Evolutionary conservation across 1,284 basidiomycete genomes (phyloP).

Genomic region (Ceratorhiza oryzae-sativae): DNA sequence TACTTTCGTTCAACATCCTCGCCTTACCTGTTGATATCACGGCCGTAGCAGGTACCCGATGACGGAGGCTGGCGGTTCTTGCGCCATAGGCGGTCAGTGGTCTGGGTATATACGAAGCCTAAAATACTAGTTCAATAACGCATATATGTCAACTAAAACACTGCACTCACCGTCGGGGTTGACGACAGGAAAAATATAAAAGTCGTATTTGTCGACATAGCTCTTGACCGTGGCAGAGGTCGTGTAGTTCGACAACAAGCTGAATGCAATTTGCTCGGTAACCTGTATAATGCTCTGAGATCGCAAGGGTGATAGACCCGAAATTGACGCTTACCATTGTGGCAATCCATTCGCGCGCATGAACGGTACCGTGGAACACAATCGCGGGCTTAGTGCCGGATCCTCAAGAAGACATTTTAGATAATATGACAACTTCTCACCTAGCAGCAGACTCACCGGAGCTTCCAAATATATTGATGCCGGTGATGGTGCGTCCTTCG

Average conservation of each 20-base stretch:
- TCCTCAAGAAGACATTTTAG: not conserved
- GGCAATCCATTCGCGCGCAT: constrained; percentile 41
- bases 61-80: constrained; percentile 39
- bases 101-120: constrained; percentile 39
- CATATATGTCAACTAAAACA: not conserved
- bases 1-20: not conserved
- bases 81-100: constrained; percentile 35
- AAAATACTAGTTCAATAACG: not conserved
- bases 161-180: constrained; percentile 35
- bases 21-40: constrained; percentile 39
- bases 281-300: not conserved
- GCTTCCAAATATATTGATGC: constrained; percentile 41
- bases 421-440: not conserved
- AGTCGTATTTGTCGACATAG: constrained; percentile 42
- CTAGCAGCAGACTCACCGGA: not conserved
- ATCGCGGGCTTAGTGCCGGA: constrained; percentile 38
- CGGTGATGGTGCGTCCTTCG: constrained; percentile 35
- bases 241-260: constrained; percentile 38
- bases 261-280: constrained; percentile 38
- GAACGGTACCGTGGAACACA: constrained; percentile 40
- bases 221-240: constrained; percentile 39
- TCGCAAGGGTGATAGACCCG: too few species aligned
- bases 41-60: constrained; percentile 30
- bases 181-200: constrained; percentile 41
- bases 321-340: constrained; percentile 17